phyloP scores from a whole-genome alignment of 345 rosid genomes.

The Eutrema japonicum region DNA sequence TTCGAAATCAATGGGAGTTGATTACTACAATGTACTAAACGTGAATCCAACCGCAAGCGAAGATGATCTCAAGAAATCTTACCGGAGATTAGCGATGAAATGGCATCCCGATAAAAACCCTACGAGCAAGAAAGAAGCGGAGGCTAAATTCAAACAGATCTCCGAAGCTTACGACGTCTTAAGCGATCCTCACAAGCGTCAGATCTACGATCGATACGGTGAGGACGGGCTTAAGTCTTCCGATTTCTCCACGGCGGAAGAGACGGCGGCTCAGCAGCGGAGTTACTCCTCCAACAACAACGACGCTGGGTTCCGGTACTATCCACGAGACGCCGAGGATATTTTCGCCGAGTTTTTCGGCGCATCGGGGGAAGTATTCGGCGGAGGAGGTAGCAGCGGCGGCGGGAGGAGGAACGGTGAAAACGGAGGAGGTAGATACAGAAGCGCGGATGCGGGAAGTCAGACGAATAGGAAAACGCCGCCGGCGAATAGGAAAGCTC shows the following conservation, averaged over 20 bases:
- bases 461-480: slow-evolving; percentile 37
- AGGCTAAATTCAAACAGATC: slow-evolving; percentile 83
- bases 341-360: slow-evolving; percentile 71
- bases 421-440: slow-evolving; percentile 30
- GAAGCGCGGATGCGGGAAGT: slow-evolving; percentile 43
- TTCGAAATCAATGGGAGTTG: slow-evolving; percentile 66
- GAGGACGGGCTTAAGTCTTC: slow-evolving; percentile 67
- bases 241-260: slow-evolving; percentile 51
- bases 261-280: slow-evolving; percentile 33
- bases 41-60: slow-evolving; percentile 68
- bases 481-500: slow-evolving; percentile 53
- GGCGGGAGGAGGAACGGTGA: slow-evolving; percentile 17
- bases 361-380: slow-evolving; percentile 45
- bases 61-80: slow-evolving; percentile 78
- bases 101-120: slow-evolving; percentile 98
- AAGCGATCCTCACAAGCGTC: slow-evolving; percentile 74
- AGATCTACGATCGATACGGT: slow-evolving; percentile 85
- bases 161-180: slow-evolving; percentile 90
- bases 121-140: slow-evolving; percentile 67
- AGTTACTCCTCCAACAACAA: neutral
- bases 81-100: slow-evolving; percentile 76
- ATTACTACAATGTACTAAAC: slow-evolving; percentile 84
- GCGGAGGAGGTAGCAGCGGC: slow-evolving; percentile 9
- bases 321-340: slow-evolving; percentile 70
- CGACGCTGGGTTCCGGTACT: slow-evolving; percentile 50